Conservation (phyloP, 2,329 filamentous ascomycete species). For the Cryphonectria nitschkei region DNA sequence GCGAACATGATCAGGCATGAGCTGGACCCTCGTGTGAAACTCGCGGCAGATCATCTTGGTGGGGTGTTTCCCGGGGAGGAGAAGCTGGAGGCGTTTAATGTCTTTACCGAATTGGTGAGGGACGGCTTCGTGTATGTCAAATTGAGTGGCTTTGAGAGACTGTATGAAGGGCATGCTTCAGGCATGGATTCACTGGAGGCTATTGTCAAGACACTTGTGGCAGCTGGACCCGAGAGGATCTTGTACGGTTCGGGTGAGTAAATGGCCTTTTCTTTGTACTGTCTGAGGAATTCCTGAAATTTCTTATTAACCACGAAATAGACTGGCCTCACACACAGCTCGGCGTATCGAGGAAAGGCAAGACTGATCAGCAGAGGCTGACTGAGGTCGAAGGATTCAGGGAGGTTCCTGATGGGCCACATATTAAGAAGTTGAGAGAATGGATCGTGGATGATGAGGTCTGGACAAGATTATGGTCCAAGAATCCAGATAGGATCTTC, state of each 20-base stretch:
- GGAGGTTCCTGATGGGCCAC: conserved; percentile 29
- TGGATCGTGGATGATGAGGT: conserved; percentile 32
- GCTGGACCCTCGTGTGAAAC: conserved; percentile 32
- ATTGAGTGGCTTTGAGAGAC: conserved; percentile 34
- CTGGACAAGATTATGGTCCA: conserved; percentile 33
- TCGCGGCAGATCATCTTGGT: conserved; percentile 34
- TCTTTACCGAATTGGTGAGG: conserved; percentile 30
- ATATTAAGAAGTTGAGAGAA: conserved; percentile 31
- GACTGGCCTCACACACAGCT: conserved; percentile 34
- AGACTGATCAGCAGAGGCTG: conserved; percentile 31
- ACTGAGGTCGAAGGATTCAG: conserved; percentile 32
- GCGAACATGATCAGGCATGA: conserved; percentile 30
- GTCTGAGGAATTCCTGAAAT: not conserved
- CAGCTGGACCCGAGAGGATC: conserved; percentile 31
- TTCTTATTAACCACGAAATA: not conserved
- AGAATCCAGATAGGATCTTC: conserved; percentile 32
- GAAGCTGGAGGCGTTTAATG: conserved; percentile 30
- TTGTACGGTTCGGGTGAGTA: conserved; percentile 30
- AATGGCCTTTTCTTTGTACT: not conserved
- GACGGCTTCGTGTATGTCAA: conserved; percentile 34
- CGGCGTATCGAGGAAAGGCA: conserved; percentile 31
- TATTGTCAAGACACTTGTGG: conserved; percentile 31
- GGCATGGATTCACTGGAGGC: conserved; percentile 30
- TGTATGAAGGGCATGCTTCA: conserved; percentile 31
- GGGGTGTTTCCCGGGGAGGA: conserved; percentile 33